phyloP scores from a whole-genome alignment of 139 green algal species.

The Chlorella sorokiniana region DNA sequence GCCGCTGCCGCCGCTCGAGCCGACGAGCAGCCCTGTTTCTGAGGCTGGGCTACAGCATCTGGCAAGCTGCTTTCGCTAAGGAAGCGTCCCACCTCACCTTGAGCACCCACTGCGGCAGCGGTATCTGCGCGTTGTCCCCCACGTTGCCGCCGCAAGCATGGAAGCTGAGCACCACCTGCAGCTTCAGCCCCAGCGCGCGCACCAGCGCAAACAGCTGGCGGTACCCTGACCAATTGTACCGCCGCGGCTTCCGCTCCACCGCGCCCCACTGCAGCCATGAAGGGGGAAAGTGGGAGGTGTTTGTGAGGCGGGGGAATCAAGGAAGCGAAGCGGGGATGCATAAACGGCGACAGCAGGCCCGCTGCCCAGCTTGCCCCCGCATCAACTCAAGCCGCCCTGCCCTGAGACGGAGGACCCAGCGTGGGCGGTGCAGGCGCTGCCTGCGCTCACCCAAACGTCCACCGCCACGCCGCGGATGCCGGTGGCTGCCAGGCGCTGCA shows the following conservation, averaged over 20 bases:
- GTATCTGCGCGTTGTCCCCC: conserved; percentile 81
- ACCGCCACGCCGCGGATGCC: conserved; percentile 88
- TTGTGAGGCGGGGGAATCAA: neutral
- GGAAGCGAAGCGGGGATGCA: neutral
- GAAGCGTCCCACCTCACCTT: conserved; percentile 56
- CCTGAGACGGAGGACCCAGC: neutral
- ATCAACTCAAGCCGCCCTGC: neutral
- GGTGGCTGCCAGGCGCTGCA: conserved; percentile 68
- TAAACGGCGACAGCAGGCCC: neutral
- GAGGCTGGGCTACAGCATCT: no score
- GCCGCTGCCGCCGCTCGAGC: no score
- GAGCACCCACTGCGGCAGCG: conserved; percentile 85
- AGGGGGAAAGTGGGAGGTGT: neutral
- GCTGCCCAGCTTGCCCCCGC: neutral
- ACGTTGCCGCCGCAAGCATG: conserved; percentile 96
- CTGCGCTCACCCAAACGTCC: conserved; percentile 81
- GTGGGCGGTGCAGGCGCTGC: neutral
- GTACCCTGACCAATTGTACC: conserved; percentile 88
- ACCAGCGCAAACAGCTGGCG: conserved; percentile 78
- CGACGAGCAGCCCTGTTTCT: no score
- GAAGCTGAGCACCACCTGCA: conserved; percentile 94
- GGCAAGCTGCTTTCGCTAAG: no score
- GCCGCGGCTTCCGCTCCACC: conserved; percentile 77
- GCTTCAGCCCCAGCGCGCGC: conserved; percentile 71
- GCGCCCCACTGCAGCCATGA: conserved; percentile 79